Percentiles rank a stretch among this genome's conserved stretches.
phyloP scores from a whole-genome alignment of 208 protist genomes.

The Leishmania tarentolae region DNA sequence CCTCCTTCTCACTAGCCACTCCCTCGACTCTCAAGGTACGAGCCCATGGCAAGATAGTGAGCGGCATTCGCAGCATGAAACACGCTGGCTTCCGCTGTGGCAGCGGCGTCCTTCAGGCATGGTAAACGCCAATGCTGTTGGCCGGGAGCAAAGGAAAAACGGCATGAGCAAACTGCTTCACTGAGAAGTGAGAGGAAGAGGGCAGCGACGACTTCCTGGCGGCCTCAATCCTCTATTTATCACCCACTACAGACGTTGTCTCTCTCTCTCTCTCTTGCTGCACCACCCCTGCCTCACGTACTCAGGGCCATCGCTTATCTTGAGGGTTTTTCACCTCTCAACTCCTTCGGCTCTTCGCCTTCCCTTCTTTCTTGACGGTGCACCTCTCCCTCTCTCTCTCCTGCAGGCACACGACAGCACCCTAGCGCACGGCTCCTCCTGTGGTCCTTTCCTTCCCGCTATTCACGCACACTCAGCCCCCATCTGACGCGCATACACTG shows the following conservation, averaged over 20 bases:
- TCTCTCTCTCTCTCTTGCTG: neutral
- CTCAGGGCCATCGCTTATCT: neutral
- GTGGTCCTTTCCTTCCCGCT: neutral
- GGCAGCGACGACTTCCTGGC: neutral
- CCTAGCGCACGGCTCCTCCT: neutral
- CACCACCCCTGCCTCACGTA: neutral
- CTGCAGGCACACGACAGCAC: neutral
- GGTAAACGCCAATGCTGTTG: neutral
- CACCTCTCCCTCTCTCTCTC: neutral
- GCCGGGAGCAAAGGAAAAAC: too few species aligned
- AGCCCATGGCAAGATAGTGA: neutral
- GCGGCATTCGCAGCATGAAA: neutral
- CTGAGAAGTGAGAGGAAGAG: neutral
- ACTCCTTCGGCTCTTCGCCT: neutral
- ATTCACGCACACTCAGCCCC: neutral
- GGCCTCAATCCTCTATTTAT: neutral
- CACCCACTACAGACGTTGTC: neutral
- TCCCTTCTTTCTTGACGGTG: neutral
- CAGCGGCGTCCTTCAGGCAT: too few species aligned
- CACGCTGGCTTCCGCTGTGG: too few species aligned
- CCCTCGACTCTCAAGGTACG: neutral
- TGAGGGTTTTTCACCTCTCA: neutral
- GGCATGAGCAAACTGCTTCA: neutral
- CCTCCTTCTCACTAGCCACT: neutral
- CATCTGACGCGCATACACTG: neutral